phyloP scores from a whole-genome alignment of 345 rosid species.

The Passiflora organensis region DNA sequence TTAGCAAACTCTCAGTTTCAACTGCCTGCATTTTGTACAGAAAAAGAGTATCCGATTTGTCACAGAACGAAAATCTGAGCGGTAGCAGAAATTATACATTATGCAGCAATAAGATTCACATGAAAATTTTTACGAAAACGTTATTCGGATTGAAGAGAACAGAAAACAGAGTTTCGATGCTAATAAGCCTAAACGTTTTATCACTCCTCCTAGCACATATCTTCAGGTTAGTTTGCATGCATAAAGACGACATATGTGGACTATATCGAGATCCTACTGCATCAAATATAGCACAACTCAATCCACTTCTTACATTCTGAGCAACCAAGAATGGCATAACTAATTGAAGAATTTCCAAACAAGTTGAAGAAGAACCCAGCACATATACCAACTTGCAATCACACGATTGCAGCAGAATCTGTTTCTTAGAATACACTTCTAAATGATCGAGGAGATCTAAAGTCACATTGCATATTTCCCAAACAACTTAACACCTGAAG shows the following conservation, averaged over 20 bases:
- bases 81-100: neutral
- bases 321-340: neutral
- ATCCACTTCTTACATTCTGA: neutral
- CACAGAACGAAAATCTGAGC: neutral
- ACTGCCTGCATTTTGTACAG: conserved; percentile 43
- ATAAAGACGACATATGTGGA: too few relatives aligned
- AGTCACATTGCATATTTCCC: neutral
- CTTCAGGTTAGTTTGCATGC: too few relatives aligned
- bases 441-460: neutral
- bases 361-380: neutral
- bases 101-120: neutral
- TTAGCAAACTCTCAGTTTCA: conserved; percentile 68
- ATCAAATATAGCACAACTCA: too few relatives aligned
- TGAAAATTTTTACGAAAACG: neutral
- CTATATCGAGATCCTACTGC: too few relatives aligned
- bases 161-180: neutral
- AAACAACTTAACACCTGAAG: neutral
- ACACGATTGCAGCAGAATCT: neutral
- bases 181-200: neutral
- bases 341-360: neutral
- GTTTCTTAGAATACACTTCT: neutral
- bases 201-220: neutral
- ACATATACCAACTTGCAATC: neutral
- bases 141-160: neutral
- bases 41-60: neutral